Conservation (phyloP, 225 moss, liverwort and hornwort genomes). For the Straminergon stramineum region DNA sequence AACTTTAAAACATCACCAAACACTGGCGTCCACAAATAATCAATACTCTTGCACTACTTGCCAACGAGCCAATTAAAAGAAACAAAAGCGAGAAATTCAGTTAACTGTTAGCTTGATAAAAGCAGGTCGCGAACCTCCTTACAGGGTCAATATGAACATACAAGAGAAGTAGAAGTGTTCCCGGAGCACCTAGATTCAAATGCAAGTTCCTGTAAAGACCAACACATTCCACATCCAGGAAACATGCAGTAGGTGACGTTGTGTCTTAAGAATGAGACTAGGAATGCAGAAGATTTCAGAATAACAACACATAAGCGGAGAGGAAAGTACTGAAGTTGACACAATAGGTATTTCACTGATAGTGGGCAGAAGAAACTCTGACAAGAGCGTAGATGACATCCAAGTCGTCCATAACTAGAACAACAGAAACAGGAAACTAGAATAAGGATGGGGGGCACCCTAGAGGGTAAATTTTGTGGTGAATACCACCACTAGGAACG, state of each 20-base stretch:
- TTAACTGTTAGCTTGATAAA: not conserved
- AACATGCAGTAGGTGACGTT: not conserved
- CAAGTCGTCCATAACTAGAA: constrained; percentile 10
- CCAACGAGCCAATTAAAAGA: not conserved
- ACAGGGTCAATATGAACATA: not conserved
- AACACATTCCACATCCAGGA: not conserved
- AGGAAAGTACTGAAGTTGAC: not conserved
- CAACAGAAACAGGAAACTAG: constrained; percentile 20
- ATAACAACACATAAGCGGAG: not conserved
- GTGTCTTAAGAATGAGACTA: not conserved
- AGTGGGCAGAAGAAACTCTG: constrained; percentile 8
- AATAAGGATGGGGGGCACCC: constrained; percentile 25
- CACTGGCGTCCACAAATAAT: not conserved
- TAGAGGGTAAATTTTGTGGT: constrained; percentile 46
- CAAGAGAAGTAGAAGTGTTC: not conserved
- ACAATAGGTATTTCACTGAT: constrained; percentile 12
- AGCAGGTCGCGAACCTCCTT: not conserved
- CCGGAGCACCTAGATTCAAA: not conserved
- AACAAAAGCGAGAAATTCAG: not conserved
- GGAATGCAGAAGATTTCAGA: not conserved
- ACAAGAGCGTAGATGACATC: constrained; percentile 15
- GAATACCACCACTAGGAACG: constrained; percentile 58
- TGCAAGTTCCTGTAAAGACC: not conserved
- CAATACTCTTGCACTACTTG: not conserved
- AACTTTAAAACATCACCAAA: not conserved